Conservation (phyloP, 1,284 basidiomycete species). For the Ceratobasidium sp. region DNA sequence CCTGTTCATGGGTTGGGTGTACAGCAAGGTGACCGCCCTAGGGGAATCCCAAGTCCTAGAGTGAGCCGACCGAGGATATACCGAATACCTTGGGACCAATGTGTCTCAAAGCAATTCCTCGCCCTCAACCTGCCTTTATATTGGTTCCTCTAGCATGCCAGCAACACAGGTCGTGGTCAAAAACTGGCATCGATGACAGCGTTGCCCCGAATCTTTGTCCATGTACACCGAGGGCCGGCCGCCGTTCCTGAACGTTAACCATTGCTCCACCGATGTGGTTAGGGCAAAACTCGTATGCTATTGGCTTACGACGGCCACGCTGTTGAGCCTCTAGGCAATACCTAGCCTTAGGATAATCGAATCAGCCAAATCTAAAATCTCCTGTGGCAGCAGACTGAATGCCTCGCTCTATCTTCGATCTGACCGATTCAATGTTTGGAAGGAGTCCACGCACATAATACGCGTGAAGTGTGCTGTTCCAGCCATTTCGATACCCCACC, state of each 20-base stretch:
- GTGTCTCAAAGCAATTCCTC: neutral
- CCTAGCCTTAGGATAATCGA: neutral
- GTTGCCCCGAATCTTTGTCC: neutral
- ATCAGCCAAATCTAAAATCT: slow-evolving; percentile 9
- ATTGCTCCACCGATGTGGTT: slow-evolving; percentile 26
- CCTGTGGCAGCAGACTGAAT: slow-evolving; percentile 43
- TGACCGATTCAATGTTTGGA: slow-evolving; percentile 1
- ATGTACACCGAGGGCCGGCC: neutral
- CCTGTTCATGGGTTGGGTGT: slow-evolving; percentile 5
- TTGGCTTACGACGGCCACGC: slow-evolving; percentile 12
- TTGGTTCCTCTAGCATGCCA: slow-evolving; percentile 1
- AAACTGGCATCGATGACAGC: slow-evolving; percentile 16
- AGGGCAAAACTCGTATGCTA: slow-evolving; percentile 6
- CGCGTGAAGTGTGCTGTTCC: slow-evolving; percentile 22
- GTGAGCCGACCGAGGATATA: neutral
- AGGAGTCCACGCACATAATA: slow-evolving; percentile 20
- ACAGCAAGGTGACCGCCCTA: neutral
- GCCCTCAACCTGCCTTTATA: slow-evolving; percentile 35
- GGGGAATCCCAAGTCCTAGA: neutral
- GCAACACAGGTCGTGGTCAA: slow-evolving; percentile 10
- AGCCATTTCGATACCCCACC: slow-evolving; percentile 21
- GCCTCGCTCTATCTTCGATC: slow-evolving; percentile 6
- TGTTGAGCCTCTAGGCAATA: neutral
- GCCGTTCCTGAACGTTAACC: slow-evolving; percentile 12
- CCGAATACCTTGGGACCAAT: slow-evolving; percentile 1